Base-by-base conservation (phyloP, 139 green algal genomes). In the Monoraphidium neglectum region DNA sequence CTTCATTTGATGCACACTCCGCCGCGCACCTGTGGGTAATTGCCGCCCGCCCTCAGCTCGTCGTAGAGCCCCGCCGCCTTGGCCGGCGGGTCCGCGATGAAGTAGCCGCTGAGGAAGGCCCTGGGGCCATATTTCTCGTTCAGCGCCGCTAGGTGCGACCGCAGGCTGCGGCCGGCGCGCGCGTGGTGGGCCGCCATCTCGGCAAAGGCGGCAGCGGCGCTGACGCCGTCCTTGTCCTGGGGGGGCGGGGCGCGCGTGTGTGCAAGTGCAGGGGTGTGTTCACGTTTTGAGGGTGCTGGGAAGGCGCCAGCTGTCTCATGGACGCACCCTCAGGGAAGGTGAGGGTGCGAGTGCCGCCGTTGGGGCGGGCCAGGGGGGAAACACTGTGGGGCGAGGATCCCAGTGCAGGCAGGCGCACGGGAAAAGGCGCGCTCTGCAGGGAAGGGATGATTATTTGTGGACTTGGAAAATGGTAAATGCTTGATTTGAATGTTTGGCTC, bases 161-260 rank as follows among this genome's bases (percentile, higher is more conserved):
- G 57, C 60, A 93, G 80, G 26, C 75, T 88, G 26, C 23, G 67
- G 43, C 85, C 82, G 4, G 53, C 32, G 13, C 67, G 36, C 57
- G 89, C 81, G 46, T 89, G 61, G 23, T 77, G 46, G 4, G 79
- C 86, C 43, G 87, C 86, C 82, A 94, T 86, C 77, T 94, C 85
- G 33, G 84, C 85, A 83, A 92, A 94, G n/a, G 88, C 84, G 18
- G 80, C 86, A 5, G 90, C 88, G 1, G 86, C 90, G 1, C 86
- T 54, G 21, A 94, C 78, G 26, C 91, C 91, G 59, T 95, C 91
- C 87, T 94, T 93, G 80, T 93, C 89, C 62, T 84, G 71, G 35
- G 66, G 24, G 12, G 57, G n/a, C 57, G 57, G 10, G 28, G 57
- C 13, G 8, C 8, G 43, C 43, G 56, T 28, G 8, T 63, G 8